phyloP scores from a whole-genome alignment of 495 filamentous ascomycete genomes.

The Pseudotulostoma volvatum region DNA sequence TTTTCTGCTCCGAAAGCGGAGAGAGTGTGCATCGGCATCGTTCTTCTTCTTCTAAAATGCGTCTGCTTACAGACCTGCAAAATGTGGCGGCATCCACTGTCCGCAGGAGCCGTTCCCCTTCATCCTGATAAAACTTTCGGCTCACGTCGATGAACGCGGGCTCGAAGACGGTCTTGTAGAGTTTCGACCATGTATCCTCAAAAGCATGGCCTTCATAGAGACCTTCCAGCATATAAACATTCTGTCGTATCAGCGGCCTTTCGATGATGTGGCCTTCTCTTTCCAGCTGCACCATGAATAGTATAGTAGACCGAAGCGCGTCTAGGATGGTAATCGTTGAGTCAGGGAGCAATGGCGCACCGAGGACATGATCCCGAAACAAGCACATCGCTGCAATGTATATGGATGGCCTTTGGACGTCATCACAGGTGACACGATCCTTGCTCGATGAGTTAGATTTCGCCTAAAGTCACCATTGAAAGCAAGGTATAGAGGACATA shows the following conservation, averaged over 20 bases:
- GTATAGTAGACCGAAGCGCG: constrained; percentile 61
- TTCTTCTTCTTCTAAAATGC: constrained; percentile 64
- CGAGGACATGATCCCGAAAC: constrained; percentile 71
- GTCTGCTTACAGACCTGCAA: constrained; percentile 56
- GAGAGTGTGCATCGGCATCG: constrained; percentile 69
- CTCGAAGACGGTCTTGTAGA: constrained; percentile 79
- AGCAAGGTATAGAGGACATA: constrained; percentile 12
- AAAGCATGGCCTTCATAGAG: constrained; percentile 71
- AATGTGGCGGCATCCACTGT: constrained; percentile 69
- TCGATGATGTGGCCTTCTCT: constrained; percentile 82
- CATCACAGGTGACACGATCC: constrained; percentile 65
- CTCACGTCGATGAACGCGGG: constrained; percentile 56
- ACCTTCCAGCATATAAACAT: constrained; percentile 78
- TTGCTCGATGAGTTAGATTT: constrained; percentile 5
- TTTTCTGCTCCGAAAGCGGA: constrained; percentile 49
- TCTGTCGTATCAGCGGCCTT: constrained; percentile 62
- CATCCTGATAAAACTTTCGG: constrained; percentile 52
- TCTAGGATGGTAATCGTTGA: constrained; percentile 38
- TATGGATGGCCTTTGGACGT: constrained; percentile 59
- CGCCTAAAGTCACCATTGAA: too few relatives aligned
- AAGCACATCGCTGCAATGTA: constrained; percentile 70
- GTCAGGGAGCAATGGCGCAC: constrained; percentile 30
- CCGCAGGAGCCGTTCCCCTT: constrained; percentile 57
- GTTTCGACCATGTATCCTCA: constrained; percentile 46
- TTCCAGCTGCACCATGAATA: constrained; percentile 87